Percentiles rank a stretch among this genome's conserved stretches.
phyloP scores from a whole-genome alignment of 73 alveolate genomes.

The Effrenium voratum region DNA sequence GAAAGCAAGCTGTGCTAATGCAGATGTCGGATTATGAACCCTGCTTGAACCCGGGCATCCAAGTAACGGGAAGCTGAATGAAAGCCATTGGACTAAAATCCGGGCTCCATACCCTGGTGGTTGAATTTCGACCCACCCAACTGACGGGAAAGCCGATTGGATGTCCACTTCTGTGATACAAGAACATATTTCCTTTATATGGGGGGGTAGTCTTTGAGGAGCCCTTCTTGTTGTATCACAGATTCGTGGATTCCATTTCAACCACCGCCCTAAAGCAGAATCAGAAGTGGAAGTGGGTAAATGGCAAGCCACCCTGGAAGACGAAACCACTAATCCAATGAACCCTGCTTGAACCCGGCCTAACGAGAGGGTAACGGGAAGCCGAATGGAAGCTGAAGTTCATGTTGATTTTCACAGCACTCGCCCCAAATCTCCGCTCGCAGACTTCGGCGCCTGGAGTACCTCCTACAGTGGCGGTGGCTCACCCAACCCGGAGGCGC shows the following conservation, averaged over 20 bases:
- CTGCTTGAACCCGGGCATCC: too few species aligned
- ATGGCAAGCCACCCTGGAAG: not conserved
- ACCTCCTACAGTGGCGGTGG: conserved; percentile 58
- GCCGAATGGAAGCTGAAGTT: not conserved
- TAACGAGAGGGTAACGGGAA: not conserved
- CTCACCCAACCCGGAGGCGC: conserved; percentile 35
- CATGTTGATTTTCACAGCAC: not conserved
- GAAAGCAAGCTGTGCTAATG: too few species aligned
- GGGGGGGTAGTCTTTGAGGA: too few species aligned
- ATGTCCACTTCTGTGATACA: too few species aligned
- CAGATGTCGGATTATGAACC: too few species aligned
- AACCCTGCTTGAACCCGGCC: not conserved
- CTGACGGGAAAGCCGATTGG: too few species aligned
- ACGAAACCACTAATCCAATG: not conserved
- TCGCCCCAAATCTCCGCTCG: not conserved
- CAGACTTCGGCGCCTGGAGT: conserved; percentile 80
- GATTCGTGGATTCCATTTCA: not conserved
- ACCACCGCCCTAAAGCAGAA: not conserved
- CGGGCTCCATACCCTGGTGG: too few species aligned
- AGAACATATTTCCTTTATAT: too few species aligned
- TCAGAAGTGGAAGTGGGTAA: not conserved
- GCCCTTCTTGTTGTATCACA: too few species aligned
- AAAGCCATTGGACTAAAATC: too few species aligned
- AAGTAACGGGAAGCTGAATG: too few species aligned
- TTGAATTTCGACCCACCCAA: too few species aligned